Base-by-base conservation (phyloP, 2,329 filamentous ascomycete genomes). In the Exserohilum turcica region DNA sequence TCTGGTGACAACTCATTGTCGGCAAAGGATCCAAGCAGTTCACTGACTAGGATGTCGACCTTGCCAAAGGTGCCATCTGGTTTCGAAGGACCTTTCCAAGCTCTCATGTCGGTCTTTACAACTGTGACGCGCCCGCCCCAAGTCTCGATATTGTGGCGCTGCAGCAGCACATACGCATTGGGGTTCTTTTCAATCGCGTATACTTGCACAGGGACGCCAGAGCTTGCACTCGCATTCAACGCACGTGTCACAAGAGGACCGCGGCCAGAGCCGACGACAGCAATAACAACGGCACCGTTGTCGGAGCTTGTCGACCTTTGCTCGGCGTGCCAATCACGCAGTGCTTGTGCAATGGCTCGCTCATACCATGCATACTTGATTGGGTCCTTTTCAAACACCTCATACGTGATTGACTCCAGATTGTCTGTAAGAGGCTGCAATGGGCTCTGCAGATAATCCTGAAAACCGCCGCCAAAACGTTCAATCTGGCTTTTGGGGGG, bases 361-460 rank as follows among this genome's bases (percentile, higher is more conserved):
- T 97, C 92, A 71, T 99, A 99, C 82, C 93, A 95, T 60, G 92
- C 87, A 72, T 99, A 99, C 76, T 99, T 99, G 76, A 99, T 90
- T 0, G 94, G 94, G 60, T 99, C 95, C 63, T 95, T 95, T 74
- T 99, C 94, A 67, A 99, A 99, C 2, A 97, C 93, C 72, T 99
- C 94, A 74, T 99, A 99, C 0, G 94, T 99, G 36, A 96, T 90
- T 40, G 92, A 96, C 73, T 99, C 95, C 12, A 99, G 82, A 65
- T 99, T 99, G 74, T 99, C 94, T 0, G 93, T 93, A 12, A 99
- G 81, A 0, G 94, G 94, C 73, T 99, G 95, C 35, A 99, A 80
- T 2, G 94, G 94, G 2, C 92, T 92, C 74, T 99, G 94, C 9
- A 99, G 81, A 81, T 94, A 99, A 74, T 99, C 94, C 68, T 99